Conservation (phyloP, 257 asterid genomes). For the Nicotiana benthamiana region DNA sequence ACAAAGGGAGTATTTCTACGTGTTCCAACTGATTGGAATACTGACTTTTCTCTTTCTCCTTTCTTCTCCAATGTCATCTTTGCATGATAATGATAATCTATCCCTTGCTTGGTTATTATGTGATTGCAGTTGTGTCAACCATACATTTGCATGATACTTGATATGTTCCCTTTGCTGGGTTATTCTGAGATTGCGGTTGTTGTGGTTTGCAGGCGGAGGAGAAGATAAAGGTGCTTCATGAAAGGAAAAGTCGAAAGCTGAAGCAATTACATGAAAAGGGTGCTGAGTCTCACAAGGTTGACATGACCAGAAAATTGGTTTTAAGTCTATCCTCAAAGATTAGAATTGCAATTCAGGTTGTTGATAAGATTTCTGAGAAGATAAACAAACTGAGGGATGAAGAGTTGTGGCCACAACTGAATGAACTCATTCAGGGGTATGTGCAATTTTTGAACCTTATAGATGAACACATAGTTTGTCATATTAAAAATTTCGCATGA, state of each 20-base stretch:
- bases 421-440: constrained; percentile 82
- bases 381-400: constrained; percentile 80
- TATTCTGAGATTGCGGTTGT: not conserved
- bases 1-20: not conserved
- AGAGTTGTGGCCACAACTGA: constrained; percentile 92
- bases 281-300: constrained; percentile 75
- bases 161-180: not conserved
- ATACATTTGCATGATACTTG: not conserved
- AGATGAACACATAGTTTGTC: not conserved
- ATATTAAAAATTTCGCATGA: not conserved
- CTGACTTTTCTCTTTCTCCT: not conserved
- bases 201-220: constrained; percentile 68
- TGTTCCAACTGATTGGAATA: not conserved
- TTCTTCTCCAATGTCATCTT: not conserved
- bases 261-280: constrained; percentile 70
- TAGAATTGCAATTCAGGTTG: constrained; percentile 84
- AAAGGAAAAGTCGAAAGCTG: constrained; percentile 51
- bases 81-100: not conserved
- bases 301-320: constrained; percentile 63
- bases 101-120: not conserved
- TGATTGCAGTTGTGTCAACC: not conserved
- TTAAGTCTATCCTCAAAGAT: constrained; percentile 78
- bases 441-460: constrained; percentile 9
- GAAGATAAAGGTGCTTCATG: constrained; percentile 83
- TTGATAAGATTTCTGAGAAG: constrained; percentile 83